These are phyloP conservation scores for Chionographis japonica DNA, from an alignment of 106 monocot species.

Conservation along the genomic window DNA sequence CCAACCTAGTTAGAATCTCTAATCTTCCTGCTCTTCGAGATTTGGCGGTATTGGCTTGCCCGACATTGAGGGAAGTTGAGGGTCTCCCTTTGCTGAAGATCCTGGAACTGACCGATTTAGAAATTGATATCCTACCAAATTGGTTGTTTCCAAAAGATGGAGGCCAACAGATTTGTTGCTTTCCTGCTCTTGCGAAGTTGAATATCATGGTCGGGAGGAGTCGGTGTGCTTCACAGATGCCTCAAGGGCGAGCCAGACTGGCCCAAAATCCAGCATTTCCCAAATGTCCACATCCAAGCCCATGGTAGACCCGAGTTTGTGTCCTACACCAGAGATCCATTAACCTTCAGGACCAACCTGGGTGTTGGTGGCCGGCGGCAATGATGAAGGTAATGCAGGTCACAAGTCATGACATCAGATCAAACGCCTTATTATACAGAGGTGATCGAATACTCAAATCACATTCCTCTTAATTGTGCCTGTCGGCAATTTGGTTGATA, in stretches of 20 bases:
- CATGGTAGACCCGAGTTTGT: slow-evolving; percentile 1
- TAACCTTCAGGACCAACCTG: slow-evolving; percentile 24
- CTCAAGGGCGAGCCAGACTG: slow-evolving; percentile 21
- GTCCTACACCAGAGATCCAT: slow-evolving; percentile 21
- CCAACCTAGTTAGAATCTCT: neutral
- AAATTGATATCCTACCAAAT: slow-evolving; percentile 15
- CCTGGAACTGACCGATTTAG: slow-evolving; percentile 2
- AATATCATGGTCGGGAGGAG: slow-evolving; percentile 1
- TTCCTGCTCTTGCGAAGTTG: neutral
- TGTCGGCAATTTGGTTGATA: too few relatives aligned
- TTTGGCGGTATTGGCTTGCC: neutral
- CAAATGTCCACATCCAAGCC: slow-evolving; percentile 6
- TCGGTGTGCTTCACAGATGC: slow-evolving; percentile 21
- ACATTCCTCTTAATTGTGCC: too few relatives aligned
- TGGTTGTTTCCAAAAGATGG: slow-evolving; percentile 19
- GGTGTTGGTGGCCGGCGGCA: too few relatives aligned
- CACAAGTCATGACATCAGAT: too few relatives aligned
- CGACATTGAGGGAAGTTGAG: slow-evolving; percentile 6
- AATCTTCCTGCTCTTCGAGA: slow-evolving; percentile 7
- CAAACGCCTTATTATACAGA: too few relatives aligned
- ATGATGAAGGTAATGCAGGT: too few relatives aligned
- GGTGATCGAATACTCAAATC: too few relatives aligned
- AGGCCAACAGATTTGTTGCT: neutral
- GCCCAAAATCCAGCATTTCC: slow-evolving; percentile 20
- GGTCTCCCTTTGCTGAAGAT: slow-evolving; percentile 2